These are phyloP conservation scores for Kitagawia praeruptora DNA, from an alignment of 129 eudicot genomes.

Conservation along the genomic window DNA sequence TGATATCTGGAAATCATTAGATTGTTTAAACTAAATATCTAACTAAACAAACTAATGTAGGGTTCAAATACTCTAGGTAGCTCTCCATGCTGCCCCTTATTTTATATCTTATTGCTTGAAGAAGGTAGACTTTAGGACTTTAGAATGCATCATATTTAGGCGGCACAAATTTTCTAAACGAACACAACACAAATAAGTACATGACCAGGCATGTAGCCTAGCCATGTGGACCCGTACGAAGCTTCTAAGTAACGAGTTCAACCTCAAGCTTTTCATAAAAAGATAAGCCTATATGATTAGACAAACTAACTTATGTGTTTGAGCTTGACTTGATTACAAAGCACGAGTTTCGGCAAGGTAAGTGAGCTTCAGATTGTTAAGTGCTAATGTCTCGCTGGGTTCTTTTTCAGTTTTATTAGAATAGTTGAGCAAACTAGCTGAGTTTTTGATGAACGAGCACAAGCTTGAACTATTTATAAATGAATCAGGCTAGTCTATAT, in stretches of 20 bases:
- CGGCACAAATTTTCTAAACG: not conserved
- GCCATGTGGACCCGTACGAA: not conserved
- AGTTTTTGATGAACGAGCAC: not conserved
- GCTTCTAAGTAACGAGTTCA: not conserved
- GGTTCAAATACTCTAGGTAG: not conserved
- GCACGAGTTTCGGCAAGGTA: not conserved
- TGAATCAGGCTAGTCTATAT: not conserved
- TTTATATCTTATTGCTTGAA: not conserved
- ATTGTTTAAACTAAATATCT: not conserved
- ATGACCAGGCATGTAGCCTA: not conserved
- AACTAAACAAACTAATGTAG: not conserved
- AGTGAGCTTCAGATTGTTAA: too few relatives aligned
- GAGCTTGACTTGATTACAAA: not conserved
- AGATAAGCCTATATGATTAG: not conserved
- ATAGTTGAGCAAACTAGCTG: not conserved
- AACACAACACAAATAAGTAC: not conserved
- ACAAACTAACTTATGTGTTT: not conserved
- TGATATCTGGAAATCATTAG: not conserved
- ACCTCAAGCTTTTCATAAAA: not conserved
- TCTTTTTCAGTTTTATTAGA: not conserved
- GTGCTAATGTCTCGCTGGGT: not conserved
- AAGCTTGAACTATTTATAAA: not conserved
- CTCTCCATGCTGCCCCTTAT: not conserved
- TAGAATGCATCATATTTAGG: not conserved
- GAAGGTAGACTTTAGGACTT: not conserved